Conservation (phyloP, 2,329 filamentous ascomycete genomes). For the Curvularia eragrostidis region DNA sequence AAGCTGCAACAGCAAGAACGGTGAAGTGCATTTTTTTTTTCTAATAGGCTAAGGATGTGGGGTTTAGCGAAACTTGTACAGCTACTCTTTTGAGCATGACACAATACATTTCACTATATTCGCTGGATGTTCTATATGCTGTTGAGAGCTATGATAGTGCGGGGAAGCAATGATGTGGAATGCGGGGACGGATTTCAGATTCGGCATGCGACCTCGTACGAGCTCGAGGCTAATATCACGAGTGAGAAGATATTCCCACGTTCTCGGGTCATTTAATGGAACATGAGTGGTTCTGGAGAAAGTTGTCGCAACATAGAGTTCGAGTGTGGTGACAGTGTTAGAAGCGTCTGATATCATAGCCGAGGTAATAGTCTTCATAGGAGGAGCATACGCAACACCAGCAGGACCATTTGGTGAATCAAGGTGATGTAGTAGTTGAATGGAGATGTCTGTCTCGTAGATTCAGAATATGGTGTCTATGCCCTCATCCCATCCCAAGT, state of each 20-base stretch:
- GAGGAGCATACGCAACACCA: neutral
- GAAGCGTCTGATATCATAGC: neutral
- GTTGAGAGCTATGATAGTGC: neutral
- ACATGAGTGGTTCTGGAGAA: too few relatives aligned
- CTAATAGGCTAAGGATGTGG: neutral
- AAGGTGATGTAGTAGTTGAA: neutral
- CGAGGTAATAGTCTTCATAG: neutral
- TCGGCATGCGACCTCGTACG: neutral
- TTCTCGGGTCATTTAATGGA: neutral
- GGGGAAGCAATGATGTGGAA: conserved; percentile 8
- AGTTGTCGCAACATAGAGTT: neutral
- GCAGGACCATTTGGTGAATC: neutral
- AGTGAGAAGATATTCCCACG: neutral
- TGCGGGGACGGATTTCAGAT: neutral
- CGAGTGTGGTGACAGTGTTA: neutral
- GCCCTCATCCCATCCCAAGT: neutral
- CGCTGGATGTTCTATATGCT: too few relatives aligned
- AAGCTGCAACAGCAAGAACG: conserved; percentile 6
- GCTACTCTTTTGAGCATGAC: too few relatives aligned
- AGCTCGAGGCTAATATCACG: neutral
- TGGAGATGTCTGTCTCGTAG: neutral
- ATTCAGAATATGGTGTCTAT: neutral
- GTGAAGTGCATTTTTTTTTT: conserved; percentile 10
- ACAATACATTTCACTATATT: too few relatives aligned
- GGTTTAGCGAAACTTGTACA: too few relatives aligned